Base-by-base conservation (phyloP, 805 yeast genomes). In the Barnettozyma sucrosica region DNA sequence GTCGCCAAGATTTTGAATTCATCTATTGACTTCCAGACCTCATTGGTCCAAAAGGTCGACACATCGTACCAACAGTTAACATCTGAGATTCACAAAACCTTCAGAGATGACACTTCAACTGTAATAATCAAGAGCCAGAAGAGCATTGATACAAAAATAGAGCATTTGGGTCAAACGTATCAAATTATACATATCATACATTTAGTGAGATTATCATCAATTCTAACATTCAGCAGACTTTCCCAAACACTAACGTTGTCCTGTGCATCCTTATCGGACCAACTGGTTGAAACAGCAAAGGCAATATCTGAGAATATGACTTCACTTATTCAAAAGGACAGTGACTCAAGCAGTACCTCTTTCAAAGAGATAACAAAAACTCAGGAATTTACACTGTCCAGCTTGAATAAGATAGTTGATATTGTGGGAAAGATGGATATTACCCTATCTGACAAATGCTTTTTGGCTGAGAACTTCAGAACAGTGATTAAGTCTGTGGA, bases 241-340 rank as follows among this genome's bases (percentile, higher is more conserved):
- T 64, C 3, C 61, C 61, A 39, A 57, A 47, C 39, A 62, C 53
- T 10, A 64, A 59, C 7, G 24, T 52, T 1, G 33, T 16, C 32
- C 5, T 26, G 25, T 9, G 3, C 30, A 16, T 18, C 20, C 16
- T 10, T 39, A 23, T 25, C 42, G 3, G 41, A 43, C 11, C 44
- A 48, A 9, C 3, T 55, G 2, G 8, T 14, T n/a, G 25, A 39
- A 10, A 23, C 37, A 5, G 47, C 8, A 11, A 24, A 37, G 13
- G 19, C 20, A 5, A 10, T 34, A 1, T 18, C 25, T 0, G 41
- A 41, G 14, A 7, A 3, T 3, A 19, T 45, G 20, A 4, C 20
- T 14, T 33, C 40, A 14, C 13, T 21, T 14, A 5, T 46, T 14
- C 36, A 19, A 30, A 36, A 41, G n/a, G 26, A 23, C 5, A 21